Evolutionary conservation across 163 green algal genomes (phyloP).

Genomic region (Scenedesmus sp.): DNA sequence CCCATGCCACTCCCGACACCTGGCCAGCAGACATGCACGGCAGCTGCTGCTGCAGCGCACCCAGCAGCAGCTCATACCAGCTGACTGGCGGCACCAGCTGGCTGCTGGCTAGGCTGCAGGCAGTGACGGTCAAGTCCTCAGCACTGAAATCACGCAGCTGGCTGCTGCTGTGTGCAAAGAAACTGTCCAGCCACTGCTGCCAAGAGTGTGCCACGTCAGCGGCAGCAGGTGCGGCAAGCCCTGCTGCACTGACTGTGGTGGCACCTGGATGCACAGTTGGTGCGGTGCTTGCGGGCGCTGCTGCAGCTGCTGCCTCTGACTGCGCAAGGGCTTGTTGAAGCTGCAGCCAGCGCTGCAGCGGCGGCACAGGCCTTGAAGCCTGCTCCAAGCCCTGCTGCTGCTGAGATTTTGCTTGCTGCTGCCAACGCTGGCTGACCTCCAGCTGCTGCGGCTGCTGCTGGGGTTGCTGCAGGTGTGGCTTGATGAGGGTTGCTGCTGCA

Average conservation of each 20-base stretch:
- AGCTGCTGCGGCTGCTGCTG: constrained; percentile 39
- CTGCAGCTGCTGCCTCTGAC: not conserved
- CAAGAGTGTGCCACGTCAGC: not conserved
- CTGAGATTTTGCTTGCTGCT: not conserved
- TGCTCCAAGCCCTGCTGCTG: not conserved
- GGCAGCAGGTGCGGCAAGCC: not conserved
- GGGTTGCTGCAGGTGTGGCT: constrained; percentile 22
- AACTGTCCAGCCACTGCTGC: constrained; percentile 19
- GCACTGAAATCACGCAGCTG: not conserved
- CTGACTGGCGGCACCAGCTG: constrained; percentile 20
- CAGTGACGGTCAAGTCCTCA: constrained; percentile 26
- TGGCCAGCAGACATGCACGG: constrained; percentile 1
- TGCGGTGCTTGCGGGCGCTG: not conserved
- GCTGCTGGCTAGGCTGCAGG: not conserved
- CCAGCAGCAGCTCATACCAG: constrained; percentile 37
- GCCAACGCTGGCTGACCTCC: not conserved
- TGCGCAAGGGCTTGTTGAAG: not conserved
- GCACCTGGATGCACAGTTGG: not conserved
- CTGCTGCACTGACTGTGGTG: not conserved
- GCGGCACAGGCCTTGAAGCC: not conserved
- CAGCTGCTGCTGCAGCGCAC: constrained; percentile 35
- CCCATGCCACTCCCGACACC: constrained; percentile 29
- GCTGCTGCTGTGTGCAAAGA: not conserved
- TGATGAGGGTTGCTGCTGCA: constrained; percentile 31
- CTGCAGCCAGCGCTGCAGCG: constrained; percentile 19